A percentile compares a stretch with the other conserved stretches of the same genome.
phyloP scores from a whole-genome alignment of 78 protist genomes.

The Dictyostelium brefeldianum region DNA sequence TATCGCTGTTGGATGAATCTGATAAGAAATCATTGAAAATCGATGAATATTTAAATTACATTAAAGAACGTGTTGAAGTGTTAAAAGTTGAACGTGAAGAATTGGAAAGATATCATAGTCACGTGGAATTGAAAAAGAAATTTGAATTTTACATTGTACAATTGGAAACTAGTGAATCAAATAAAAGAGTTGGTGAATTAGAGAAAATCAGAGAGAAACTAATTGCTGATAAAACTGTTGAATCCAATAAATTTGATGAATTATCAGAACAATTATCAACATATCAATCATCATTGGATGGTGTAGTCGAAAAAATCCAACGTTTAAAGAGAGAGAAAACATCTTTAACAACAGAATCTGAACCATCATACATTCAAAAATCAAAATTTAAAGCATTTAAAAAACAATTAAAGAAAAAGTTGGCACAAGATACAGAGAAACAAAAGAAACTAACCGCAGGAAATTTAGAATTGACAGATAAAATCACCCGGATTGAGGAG shows the following conservation, averaged over 20 bases:
- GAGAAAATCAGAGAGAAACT: slow-evolving; percentile 21
- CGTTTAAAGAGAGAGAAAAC: no score
- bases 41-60: slow-evolving; percentile 75
- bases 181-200: background rate
- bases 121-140: slow-evolving; percentile 65
- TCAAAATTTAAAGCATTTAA: slow-evolving; percentile 18
- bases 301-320: no score
- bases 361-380: no score
- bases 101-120: slow-evolving; percentile 72
- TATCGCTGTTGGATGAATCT: slow-evolving; percentile 87
- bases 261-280: no score
- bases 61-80: slow-evolving; percentile 87
- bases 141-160: slow-evolving; percentile 89
- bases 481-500: background rate
- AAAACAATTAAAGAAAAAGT: background rate
- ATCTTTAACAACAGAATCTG: no score
- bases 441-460: slow-evolving; percentile 13
- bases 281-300: no score
- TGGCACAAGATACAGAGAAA: background rate
- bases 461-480: background rate
- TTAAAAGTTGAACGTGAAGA: slow-evolving; percentile 93
- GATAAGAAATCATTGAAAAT: slow-evolving; percentile 73
- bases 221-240: no score
- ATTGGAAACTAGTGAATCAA: slow-evolving; percentile 38
- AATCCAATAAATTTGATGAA: background rate